These are phyloP conservation scores for Suillus alpinus DNA, from an alignment of 768 basidiomycete genomes.

Conservation along the genomic window DNA sequence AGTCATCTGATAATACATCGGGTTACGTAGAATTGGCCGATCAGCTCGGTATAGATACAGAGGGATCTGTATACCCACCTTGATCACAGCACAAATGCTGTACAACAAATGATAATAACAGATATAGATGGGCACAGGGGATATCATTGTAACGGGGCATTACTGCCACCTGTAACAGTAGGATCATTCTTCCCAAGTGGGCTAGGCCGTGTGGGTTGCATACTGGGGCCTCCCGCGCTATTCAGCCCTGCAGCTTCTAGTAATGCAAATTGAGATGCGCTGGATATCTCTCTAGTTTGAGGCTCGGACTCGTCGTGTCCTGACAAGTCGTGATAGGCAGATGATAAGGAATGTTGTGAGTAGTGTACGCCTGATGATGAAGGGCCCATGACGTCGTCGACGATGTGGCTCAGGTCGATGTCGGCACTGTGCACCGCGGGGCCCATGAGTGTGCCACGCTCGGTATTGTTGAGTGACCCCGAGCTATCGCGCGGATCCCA, in stretches of 20 bases:
- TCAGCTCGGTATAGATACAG: neutral
- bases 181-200: slow-evolving; percentile 14
- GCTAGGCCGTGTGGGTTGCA: slow-evolving; percentile 15
- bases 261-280: slow-evolving; percentile 17
- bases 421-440: slow-evolving; percentile 7
- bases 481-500: slow-evolving; percentile 15
- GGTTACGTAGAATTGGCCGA: neutral
- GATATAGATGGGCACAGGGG: neutral
- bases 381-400: slow-evolving; percentile 51
- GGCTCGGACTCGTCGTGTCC: neutral
- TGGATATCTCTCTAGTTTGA: slow-evolving; percentile 22
- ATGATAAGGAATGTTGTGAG: slow-evolving; percentile 24
- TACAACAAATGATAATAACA: neutral
- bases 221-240: neutral
- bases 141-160: neutral
- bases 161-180: neutral
- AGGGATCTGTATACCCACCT: neutral
- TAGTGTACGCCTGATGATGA: slow-evolving; percentile 12
- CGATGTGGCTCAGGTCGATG: slow-evolving; percentile 37
- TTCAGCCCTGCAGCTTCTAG: slow-evolving; percentile 23
- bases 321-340: slow-evolving; percentile 14
- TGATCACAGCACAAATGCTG: neutral
- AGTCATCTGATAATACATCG: neutral
- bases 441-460: slow-evolving; percentile 23
- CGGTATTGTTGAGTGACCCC: slow-evolving; percentile 4